A percentile compares a stretch with the other conserved stretches of the same genome.
Conservation (phyloP, 2,329 filamentous ascomycete genomes). For the Ceratocystiopsis brevicomis region DNA sequence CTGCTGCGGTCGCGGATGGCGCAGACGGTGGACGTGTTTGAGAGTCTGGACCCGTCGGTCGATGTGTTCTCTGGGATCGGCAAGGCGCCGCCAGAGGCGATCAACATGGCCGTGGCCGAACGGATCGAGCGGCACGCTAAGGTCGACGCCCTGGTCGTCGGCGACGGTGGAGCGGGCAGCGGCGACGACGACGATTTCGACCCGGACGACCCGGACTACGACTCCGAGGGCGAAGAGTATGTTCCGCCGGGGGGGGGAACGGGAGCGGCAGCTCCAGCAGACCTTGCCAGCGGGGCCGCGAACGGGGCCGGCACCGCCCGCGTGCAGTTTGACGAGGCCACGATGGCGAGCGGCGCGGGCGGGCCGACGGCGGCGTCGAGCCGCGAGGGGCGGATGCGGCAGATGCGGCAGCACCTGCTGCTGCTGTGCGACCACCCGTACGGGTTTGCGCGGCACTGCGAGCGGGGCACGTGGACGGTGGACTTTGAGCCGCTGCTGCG, state of each 20-base stretch:
- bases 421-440: constrained; percentile 51
- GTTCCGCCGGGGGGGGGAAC: no score
- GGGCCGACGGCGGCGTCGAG: constrained; percentile 1
- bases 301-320: constrained; percentile 13
- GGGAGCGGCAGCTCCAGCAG: constrained; percentile 7
- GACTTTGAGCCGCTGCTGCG: constrained; percentile 59
- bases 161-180: constrained; percentile 15
- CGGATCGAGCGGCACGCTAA: constrained; percentile 20
- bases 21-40: constrained; percentile 37
- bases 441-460: constrained; percentile 49
- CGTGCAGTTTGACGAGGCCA: constrained; percentile 27
- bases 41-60: constrained; percentile 30
- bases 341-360: constrained; percentile 15
- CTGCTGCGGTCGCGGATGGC: constrained; percentile 18
- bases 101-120: constrained; percentile 28
- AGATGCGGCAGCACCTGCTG: constrained; percentile 55
- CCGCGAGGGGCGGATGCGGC: constrained; percentile 29
- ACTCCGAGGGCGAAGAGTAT: constrained; percentile 12
- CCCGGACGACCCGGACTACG: constrained; percentile 12
- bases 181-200: constrained; percentile 16
- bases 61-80: constrained; percentile 40
- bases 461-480: constrained; percentile 62
- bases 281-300: background rate
- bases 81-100: constrained; percentile 27
- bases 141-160: constrained; percentile 9